phyloP scores from a whole-genome alignment of 2,329 filamentous ascomycete species.

The Cytospora piceicola region DNA sequence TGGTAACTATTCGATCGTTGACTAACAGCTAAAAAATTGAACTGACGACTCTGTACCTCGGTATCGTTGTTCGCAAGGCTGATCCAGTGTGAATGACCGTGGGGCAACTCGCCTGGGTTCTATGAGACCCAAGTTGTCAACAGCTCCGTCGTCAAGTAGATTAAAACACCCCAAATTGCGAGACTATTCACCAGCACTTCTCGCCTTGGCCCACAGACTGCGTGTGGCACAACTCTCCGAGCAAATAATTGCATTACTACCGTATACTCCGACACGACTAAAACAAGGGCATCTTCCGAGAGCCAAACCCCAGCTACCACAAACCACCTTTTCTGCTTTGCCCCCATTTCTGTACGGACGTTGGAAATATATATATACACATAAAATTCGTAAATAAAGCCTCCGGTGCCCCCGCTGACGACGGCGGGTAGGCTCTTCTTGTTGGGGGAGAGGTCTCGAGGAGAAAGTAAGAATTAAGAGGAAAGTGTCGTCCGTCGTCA shows the following conservation, averaged over 20 bases:
- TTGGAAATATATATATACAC: slow-evolving; percentile 1
- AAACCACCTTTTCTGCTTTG: background rate
- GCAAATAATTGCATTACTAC: background rate
- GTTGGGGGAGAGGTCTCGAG: background rate
- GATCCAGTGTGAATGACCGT: background rate
- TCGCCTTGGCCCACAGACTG: background rate
- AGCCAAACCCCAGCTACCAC: background rate
- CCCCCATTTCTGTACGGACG: background rate
- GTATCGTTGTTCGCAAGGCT: background rate
- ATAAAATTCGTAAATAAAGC: background rate
- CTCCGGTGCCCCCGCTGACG: background rate
- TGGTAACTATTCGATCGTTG: too few species aligned
- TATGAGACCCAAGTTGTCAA: background rate
- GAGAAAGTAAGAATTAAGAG: background rate
- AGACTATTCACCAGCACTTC: background rate
- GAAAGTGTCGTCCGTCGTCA: slow-evolving; percentile 3
- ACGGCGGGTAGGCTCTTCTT: background rate
- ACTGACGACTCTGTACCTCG: too few species aligned
- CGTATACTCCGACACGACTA: background rate
- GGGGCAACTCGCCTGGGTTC: background rate
- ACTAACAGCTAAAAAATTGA: too few species aligned
- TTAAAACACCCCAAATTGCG: background rate
- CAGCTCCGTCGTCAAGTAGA: background rate
- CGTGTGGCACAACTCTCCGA: background rate
- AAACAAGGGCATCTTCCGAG: background rate